phyloP scores from a whole-genome alignment of 2,329 filamentous ascomycete genomes.

The Diaporthe nobilis region DNA sequence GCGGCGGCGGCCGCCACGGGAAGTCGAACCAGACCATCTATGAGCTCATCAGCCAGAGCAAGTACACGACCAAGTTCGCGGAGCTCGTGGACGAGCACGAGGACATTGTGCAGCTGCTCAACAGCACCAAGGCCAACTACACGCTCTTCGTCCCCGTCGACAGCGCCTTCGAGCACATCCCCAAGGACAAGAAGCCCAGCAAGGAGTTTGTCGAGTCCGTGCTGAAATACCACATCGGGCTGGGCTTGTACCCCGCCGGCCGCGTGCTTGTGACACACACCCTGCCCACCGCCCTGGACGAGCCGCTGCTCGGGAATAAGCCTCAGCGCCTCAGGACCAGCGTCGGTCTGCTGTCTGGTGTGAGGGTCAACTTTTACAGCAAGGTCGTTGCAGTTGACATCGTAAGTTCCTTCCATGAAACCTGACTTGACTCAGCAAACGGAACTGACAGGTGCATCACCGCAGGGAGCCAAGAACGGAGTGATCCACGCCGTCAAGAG shows the following conservation, averaged over 20 bases:
- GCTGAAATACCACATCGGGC: slow-evolving; percentile 81
- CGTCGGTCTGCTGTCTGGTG: slow-evolving; percentile 70
- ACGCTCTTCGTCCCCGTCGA: slow-evolving; percentile 88
- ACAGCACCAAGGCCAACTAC: slow-evolving; percentile 80
- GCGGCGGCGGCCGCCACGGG: slow-evolving; percentile 44
- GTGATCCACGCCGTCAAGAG: slow-evolving; percentile 83
- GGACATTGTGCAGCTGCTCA: slow-evolving; percentile 80
- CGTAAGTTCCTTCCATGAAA: slow-evolving; percentile 58
- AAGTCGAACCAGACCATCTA: slow-evolving; percentile 81
- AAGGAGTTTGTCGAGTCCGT: slow-evolving; percentile 79
- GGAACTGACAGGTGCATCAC: not conserved
- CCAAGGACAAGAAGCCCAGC: slow-evolving; percentile 70
- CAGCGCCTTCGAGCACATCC: slow-evolving; percentile 77
- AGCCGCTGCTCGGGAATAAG: slow-evolving; percentile 71
- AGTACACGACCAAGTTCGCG: slow-evolving; percentile 83
- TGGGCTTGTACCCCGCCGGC: slow-evolving; percentile 75
- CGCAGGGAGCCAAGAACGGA: slow-evolving; percentile 80
- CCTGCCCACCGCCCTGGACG: slow-evolving; percentile 76
- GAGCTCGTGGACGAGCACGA: slow-evolving; percentile 81
- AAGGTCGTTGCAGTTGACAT: slow-evolving; percentile 79
- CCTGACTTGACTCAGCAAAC: accelerated
- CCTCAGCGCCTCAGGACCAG: slow-evolving; percentile 82
- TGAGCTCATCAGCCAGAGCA: slow-evolving; percentile 81
- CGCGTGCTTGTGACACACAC: slow-evolving; percentile 80
- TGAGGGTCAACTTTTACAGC: slow-evolving; percentile 83